phyloP scores from a whole-genome alignment of 2,329 filamentous ascomycete genomes.

The Cladorrhinum sp. region DNA sequence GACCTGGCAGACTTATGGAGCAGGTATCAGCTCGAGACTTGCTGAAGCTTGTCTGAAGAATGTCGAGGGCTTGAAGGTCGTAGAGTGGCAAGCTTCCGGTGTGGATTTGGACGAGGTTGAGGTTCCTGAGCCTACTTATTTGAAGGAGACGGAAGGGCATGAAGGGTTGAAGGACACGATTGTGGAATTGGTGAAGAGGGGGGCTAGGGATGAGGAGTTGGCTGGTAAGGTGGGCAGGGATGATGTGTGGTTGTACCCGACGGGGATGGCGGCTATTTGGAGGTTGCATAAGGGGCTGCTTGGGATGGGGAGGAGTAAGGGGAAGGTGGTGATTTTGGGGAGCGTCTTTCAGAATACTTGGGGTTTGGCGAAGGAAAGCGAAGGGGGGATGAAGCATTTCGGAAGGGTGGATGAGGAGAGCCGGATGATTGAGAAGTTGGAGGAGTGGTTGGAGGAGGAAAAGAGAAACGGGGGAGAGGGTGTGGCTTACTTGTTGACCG shows the following conservation, averaged over 20 bases:
- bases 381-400: slow-evolving; percentile 46
- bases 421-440: slow-evolving; percentile 40
- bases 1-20: slow-evolving; percentile 46
- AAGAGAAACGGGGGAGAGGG: slow-evolving; percentile 35
- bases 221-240: slow-evolving; percentile 26
- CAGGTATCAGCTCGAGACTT: slow-evolving; percentile 45
- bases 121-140: slow-evolving; percentile 37
- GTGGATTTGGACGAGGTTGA: slow-evolving; percentile 9
- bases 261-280: slow-evolving; percentile 54
- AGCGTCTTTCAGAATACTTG: slow-evolving; percentile 51
- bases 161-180: slow-evolving; percentile 40
- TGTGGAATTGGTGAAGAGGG: slow-evolving; percentile 40
- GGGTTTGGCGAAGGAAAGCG: slow-evolving; percentile 44
- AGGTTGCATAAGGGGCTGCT: slow-evolving; percentile 39
- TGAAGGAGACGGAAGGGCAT: slow-evolving; percentile 40
- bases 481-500: slow-evolving; percentile 47
- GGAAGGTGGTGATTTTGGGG: slow-evolving; percentile 43
- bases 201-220: slow-evolving; percentile 31
- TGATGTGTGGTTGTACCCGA: slow-evolving; percentile 53
- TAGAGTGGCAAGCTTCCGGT: slow-evolving; percentile 29
- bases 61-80: slow-evolving; percentile 31
- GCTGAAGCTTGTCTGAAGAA: slow-evolving; percentile 43
- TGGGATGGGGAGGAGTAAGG: slow-evolving; percentile 32
- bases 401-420: slow-evolving; percentile 41
- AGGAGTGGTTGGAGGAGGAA: slow-evolving; percentile 42